phyloP scores from a whole-genome alignment of 2,329 filamentous ascomycete species.

The Monilinia laxa region DNA sequence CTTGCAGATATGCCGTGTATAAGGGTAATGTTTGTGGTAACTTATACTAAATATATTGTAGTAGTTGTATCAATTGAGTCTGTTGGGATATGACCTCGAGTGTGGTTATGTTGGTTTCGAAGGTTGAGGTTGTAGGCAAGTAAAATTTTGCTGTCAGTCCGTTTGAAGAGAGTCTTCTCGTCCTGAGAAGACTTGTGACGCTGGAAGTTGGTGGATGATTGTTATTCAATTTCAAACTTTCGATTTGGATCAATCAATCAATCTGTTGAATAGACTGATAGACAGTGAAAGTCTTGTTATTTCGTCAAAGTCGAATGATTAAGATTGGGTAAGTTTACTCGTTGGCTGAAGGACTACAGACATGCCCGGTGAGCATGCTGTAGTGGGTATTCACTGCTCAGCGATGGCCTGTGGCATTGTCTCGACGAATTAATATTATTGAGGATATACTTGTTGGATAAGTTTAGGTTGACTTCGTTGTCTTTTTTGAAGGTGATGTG shows the following conservation, averaged over 20 bases:
- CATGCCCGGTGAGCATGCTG: slow-evolving; percentile 58
- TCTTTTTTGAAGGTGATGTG: slow-evolving; percentile 44
- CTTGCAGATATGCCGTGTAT: slow-evolving; percentile 3
- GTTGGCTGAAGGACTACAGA: slow-evolving; percentile 82
- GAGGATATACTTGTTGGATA: slow-evolving; percentile 36
- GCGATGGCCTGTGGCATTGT: slow-evolving; percentile 74
- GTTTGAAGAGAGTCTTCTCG: slow-evolving; percentile 24
- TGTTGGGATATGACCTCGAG: background rate
- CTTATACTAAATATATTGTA: background rate
- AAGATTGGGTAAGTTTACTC: slow-evolving; percentile 60
- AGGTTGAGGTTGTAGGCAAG: background rate
- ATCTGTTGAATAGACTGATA: slow-evolving; percentile 28
- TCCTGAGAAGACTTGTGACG: slow-evolving; percentile 24
- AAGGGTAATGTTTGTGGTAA: background rate
- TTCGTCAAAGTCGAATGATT: slow-evolving; percentile 63
- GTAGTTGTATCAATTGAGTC: background rate
- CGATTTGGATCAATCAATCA: slow-evolving; percentile 27
- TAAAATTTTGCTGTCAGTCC: slow-evolving; percentile 9
- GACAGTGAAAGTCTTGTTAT: slow-evolving; percentile 55
- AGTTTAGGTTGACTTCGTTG: slow-evolving; percentile 63
- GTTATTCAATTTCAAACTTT: slow-evolving; percentile 42
- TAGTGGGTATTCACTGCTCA: slow-evolving; percentile 92
- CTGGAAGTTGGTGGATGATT: slow-evolving; percentile 34
- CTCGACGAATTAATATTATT: slow-evolving; percentile 63
- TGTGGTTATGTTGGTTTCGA: background rate